phyloP scores from a whole-genome alignment of 2,329 filamentous ascomycete species.

The Juglanconis juglandina region DNA sequence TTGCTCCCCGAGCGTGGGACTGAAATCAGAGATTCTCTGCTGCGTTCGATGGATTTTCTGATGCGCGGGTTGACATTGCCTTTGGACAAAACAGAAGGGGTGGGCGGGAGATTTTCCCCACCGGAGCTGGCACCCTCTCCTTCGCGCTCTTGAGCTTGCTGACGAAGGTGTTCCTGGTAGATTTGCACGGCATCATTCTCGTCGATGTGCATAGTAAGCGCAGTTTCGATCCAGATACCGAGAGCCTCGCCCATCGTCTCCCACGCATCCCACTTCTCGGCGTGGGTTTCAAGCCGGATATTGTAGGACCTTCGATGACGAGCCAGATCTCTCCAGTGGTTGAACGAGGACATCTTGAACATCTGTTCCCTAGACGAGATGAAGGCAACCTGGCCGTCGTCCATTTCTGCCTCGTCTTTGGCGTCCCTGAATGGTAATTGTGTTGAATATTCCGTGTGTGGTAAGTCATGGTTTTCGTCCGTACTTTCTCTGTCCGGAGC shows the following conservation, averaged over 20 bases:
- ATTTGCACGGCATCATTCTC: constrained; percentile 16
- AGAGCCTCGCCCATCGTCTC: constrained; percentile 17
- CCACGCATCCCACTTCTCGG: constrained; percentile 17
- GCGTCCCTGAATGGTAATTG: constrained; percentile 11
- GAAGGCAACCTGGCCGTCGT: constrained; percentile 12
- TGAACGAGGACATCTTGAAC: constrained; percentile 18
- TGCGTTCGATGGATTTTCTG: constrained; percentile 17
- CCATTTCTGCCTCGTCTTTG: constrained; percentile 10
- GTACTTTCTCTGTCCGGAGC: neutral
- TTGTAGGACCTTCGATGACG: constrained; percentile 6
- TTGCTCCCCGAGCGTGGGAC: neutral
- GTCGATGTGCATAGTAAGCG: constrained; percentile 17
- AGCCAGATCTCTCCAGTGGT: constrained; percentile 13
- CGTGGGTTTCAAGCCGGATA: constrained; percentile 14
- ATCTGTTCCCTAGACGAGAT: constrained; percentile 16
- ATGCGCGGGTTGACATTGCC: constrained; percentile 14
- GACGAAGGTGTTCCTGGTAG: constrained; percentile 17
- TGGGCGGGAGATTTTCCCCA: neutral
- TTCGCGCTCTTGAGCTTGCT: constrained; percentile 8
- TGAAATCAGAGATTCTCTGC: neutral
- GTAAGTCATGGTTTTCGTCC: constrained; percentile 13
- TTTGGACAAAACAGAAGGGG: neutral
- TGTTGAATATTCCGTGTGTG: constrained; percentile 14
- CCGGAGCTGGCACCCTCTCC: neutral
- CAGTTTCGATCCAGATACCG: constrained; percentile 42